Evolutionary conservation across 108 stramenopile species (phyloP).

Genomic region (Chaetoceros muelleri): DNA sequence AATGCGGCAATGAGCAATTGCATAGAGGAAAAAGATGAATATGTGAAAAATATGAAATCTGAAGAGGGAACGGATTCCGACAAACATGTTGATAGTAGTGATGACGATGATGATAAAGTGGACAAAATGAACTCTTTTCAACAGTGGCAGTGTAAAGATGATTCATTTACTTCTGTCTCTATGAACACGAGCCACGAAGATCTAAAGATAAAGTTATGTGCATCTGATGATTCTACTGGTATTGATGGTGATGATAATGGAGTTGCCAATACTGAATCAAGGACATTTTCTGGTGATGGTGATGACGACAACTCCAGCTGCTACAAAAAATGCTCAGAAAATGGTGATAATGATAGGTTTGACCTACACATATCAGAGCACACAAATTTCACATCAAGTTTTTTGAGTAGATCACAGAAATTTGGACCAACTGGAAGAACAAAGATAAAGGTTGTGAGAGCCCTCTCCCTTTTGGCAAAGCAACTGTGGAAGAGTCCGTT

Average conservation of each 20-base stretch:
- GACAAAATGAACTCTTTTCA: conserved; percentile 22
- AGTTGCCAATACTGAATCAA: background rate
- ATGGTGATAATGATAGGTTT: conserved; percentile 3
- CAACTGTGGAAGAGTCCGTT: conserved; percentile 25
- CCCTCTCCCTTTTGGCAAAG: conserved; percentile 24
- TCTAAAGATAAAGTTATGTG: conserved; percentile 3
- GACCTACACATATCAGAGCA: background rate
- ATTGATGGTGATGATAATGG: conserved; percentile 4
- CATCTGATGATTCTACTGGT: background rate
- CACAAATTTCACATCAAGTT: conserved; percentile 22
- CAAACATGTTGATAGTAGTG: background rate
- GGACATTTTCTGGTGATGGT: no score
- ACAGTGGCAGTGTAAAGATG: conserved; percentile 4
- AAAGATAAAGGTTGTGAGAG: conserved; percentile 31
- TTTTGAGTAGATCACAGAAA: conserved; percentile 14
- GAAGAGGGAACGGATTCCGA: background rate
- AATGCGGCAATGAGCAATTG: background rate
- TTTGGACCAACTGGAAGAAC: conserved; percentile 40
- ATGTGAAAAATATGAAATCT: background rate
- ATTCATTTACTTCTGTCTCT: background rate
- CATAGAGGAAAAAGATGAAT: background rate
- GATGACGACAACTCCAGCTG: conserved; percentile 5
- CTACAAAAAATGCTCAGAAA: conserved; percentile 1
- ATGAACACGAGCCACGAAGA: background rate
- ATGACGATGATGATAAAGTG: conserved; percentile 27